Base-by-base conservation (phyloP, 2,329 filamentous ascomycete genomes). In the Parafenestella ontariensis region DNA sequence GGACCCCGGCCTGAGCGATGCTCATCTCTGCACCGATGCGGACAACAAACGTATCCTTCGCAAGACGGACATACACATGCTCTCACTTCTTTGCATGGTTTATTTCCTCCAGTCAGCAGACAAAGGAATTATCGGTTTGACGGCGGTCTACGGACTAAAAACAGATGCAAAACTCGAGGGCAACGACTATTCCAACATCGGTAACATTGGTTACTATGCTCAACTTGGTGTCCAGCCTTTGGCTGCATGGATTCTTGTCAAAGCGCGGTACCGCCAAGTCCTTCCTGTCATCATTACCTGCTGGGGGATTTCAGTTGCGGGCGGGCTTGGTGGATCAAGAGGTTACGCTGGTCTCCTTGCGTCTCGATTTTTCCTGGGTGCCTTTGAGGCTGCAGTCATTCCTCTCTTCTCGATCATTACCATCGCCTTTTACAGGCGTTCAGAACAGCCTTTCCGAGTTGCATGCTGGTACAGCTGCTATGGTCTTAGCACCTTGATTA, bases 401-500 rank as follows among this genome's bases (percentile, higher is more conserved):
- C 66, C 66, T 1, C 48, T 67, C 1, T 69, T 69, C 52, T 65
- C 65, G 1, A 64, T 68, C 42, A 67, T 69, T 37, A 69, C 65
- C 15, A 65, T 65, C 9, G 62, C 59, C 2, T 69, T 67, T 33
- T 66, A 66, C 43, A 55, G 58, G 9, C 62, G 64, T 33, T 62
- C 62, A 0, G 64, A 66, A 46, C 62, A 65, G 44, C 64, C 64
- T 5, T 64, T 65, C 44, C 49, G 54, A 5, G 53, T 54, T 28
- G 45, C 46, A 5, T 82, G 89, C 54, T 90, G 88, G 88, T 89
- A 89, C 74, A 82, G 78, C 47, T 88, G 87, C 76, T 87, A 87
- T 58, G 85, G 86, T 5, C 81, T 83, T 45, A 85, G 82, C 1
- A 85, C 70, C 7, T 83, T 88, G 11, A 74, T 88, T 33, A 86